Base-by-base conservation (phyloP, 306 rosid genomes). In the Pueraria montana region DNA sequence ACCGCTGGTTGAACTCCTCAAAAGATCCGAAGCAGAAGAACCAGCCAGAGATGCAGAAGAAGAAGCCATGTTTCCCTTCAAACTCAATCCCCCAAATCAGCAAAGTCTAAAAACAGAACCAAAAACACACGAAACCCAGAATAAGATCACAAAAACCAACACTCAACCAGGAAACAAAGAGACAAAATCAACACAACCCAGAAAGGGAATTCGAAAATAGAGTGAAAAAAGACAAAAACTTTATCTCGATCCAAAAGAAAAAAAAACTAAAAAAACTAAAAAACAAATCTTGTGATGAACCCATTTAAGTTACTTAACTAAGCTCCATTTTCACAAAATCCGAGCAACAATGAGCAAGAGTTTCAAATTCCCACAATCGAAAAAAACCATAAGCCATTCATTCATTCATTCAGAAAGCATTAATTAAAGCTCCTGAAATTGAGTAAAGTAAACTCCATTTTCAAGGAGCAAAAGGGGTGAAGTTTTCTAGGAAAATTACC, bases 1-100 rank as follows among this genome's bases (percentile, higher is more conserved):
- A 8, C 95, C 91, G 42, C 84, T 90, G 36, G 94, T 86, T 6
- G 94, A 91, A 84, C 95, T 94, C 87, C 98, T 84, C n/a, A 94
- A 84, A 87, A 88, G 87, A 88, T 96, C 98, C 64, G 97, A 94
- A 65, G 97, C 99, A 36, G 94, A 75, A 65, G 87, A 76, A 72
- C 91, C 94, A 5, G 84, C 52, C 38, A 91, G 79, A 48, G 79
- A 73, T 17, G 93, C 91, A 26, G 98, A 87, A 80, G 89, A 58
- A 56, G 94, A 50, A 85, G 97, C 96, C 99, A 94, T 80, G 8
- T 91, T 43, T 58, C 87, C 88, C 92, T 77, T 79, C 86, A 80
- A 65, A 84, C 53, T 69, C 77, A 68, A 86, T 84, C 87, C 45
- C 80, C 80, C 16, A 77, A 82, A 42, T 76, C 49, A 8, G 84